Conservation (phyloP, 2,329 filamentous ascomycete species). For the Xylariaceae sp. region DNA sequence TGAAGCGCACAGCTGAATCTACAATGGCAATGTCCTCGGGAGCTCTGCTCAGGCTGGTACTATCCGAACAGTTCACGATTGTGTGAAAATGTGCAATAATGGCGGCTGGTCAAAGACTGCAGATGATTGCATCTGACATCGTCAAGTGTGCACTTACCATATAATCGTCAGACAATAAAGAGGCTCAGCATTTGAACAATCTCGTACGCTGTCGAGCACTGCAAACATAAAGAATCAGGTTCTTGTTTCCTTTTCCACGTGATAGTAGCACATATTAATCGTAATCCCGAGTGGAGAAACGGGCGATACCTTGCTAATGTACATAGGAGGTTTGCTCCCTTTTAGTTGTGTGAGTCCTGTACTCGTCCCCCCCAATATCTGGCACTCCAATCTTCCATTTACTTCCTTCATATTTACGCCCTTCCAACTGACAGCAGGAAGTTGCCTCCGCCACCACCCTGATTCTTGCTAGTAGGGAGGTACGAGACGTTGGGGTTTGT, state of each 20-base stretch:
- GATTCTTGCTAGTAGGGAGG: constrained; percentile 75
- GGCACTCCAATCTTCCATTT: constrained; percentile 19
- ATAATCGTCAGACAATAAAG: not conserved
- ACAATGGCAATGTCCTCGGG: not conserved
- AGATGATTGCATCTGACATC: not conserved
- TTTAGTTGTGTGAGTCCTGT: not conserved
- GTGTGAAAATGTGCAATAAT: not conserved
- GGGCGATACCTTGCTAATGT: constrained; percentile 39
- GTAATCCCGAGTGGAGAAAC: constrained; percentile 43
- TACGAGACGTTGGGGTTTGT: constrained; percentile 96
- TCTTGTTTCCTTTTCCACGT: constrained; percentile 16
- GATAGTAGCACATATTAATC: constrained; percentile 42
- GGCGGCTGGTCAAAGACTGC: not conserved
- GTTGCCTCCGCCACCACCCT: constrained; percentile 59
- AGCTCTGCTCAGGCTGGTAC: not conserved
- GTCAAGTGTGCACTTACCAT: not conserved
- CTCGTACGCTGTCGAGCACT: not conserved
- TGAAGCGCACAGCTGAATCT: not conserved
- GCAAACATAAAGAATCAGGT: not conserved
- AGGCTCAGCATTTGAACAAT: not conserved
- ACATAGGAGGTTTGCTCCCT: constrained; percentile 26
- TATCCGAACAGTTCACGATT: not conserved
- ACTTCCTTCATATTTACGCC: constrained; percentile 36
- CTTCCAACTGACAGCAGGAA: constrained; percentile 60
- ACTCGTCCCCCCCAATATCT: not conserved